Evolutionary conservation across 176 grass and related monocot genomes (phyloP).

Genomic region (bread wheat (Triticum aestivum)): IWGSC_CS_RefSeq_v2.1 NC_057811.1:440916023-440916522

Average conservation of each 20-base stretch:
- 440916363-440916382: conserved; percentile 31
- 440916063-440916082: conserved; percentile 93
- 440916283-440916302: conserved; percentile 87
- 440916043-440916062: conserved; percentile 88
- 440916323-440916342: neutral
- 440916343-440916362: conserved; percentile 41
- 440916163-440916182: neutral
- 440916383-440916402: conserved; percentile 23
- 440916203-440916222: neutral
- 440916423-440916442: conserved; percentile 16
- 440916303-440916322: conserved; percentile 45
- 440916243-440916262: conserved; percentile 80
- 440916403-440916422: neutral
- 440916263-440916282: conserved; percentile 90
- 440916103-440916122: conserved; percentile 78
- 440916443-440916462: conserved; percentile 22
- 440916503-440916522: too few relatives aligned
- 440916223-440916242: neutral
- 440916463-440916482: conserved; percentile 49
- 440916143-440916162: conserved; percentile 14
- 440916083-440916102: conserved; percentile 87
- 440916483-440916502: conserved; percentile 20
- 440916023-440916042: conserved; percentile 72
- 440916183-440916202: too few relatives aligned
- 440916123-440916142: conserved; percentile 84